Percentiles rank a stretch among this genome's conserved stretches.
Evolutionary conservation across 1,284 basidiomycete species (phyloP).

Genomic region (Apiotrichum porosum): DNA sequence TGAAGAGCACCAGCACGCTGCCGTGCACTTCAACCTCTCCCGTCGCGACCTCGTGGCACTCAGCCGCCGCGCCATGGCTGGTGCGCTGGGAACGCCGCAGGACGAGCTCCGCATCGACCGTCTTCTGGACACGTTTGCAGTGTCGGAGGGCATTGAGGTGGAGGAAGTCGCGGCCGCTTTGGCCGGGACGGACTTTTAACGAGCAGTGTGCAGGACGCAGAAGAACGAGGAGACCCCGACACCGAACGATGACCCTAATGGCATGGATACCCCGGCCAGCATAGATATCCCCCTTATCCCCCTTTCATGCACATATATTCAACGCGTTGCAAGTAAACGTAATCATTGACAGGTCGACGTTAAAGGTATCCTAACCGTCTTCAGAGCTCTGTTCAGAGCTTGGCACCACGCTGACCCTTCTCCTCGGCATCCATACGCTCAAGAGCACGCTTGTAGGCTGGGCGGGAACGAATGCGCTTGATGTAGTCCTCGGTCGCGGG

Average conservation of each 20-base stretch:
- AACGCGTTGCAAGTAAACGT: too few relatives aligned
- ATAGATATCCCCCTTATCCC: too few relatives aligned
- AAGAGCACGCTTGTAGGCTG: constrained; percentile 11
- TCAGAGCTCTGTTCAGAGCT: too few relatives aligned
- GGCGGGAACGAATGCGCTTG: constrained; percentile 20
- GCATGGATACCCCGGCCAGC: too few relatives aligned
- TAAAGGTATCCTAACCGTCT: too few relatives aligned
- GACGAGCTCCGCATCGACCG: constrained; percentile 3
- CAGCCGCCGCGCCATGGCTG: constrained; percentile 17
- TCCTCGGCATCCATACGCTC: constrained; percentile 28
- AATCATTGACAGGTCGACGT: too few relatives aligned
- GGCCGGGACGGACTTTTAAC: background rate
- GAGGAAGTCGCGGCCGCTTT: background rate
- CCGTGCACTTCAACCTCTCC: constrained; percentile 23
- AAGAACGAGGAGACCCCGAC: too few relatives aligned
- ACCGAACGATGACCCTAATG: too few relatives aligned
- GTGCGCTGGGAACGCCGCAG: constrained; percentile 14
- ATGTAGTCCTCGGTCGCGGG: constrained; percentile 22
- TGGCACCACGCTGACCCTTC: constrained; percentile 20
- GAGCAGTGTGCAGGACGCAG: too few relatives aligned
- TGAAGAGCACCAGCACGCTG: constrained; percentile 24
- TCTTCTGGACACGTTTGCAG: constrained; percentile 6
- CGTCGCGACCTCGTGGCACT: constrained; percentile 21
- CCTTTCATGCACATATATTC: too few relatives aligned
- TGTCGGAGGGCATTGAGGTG: constrained; percentile 3